These are phyloP conservation scores for Periglandula ipomoeae DNA, from an alignment of 2,329 filamentous ascomycete species.

Conservation along the genomic window DNA sequence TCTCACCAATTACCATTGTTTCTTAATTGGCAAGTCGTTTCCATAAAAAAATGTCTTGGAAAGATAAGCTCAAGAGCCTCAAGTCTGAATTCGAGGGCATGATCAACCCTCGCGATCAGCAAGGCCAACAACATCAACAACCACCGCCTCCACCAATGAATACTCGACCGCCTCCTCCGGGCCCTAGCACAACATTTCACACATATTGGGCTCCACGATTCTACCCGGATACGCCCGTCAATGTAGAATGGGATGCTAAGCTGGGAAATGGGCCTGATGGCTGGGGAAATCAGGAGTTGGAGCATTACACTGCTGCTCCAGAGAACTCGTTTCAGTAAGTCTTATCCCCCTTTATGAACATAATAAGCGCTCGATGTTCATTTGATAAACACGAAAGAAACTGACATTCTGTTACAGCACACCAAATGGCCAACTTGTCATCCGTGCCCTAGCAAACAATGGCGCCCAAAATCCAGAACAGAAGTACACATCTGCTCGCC, in stretches of 20 bases:
- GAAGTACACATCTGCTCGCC: conserved; percentile 45
- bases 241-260: conserved; percentile 44
- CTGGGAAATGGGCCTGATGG: conserved; percentile 46
- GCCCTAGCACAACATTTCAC: conserved; percentile 6
- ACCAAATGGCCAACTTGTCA: conserved; percentile 38
- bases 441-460: conserved; percentile 38
- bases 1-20: neutral
- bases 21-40: no score
- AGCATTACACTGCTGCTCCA: conserved; percentile 43
- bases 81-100: conserved; percentile 29
- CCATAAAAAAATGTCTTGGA: conserved; percentile 26
- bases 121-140: conserved; percentile 8
- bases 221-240: conserved; percentile 34
- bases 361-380: no score
- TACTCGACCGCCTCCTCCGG: conserved; percentile 9
- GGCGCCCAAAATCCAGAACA: conserved; percentile 24
- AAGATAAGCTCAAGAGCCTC: conserved; percentile 27
- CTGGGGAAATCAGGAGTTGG: conserved; percentile 53
- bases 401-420: conserved; percentile 22
- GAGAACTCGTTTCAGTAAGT: conserved; percentile 43
- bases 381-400: neutral
- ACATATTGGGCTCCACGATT: conserved; percentile 47
- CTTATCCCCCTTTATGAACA: neutral
- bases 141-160: conserved; percentile 14
- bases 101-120: conserved; percentile 18